These are phyloP conservation scores for Zalerion maritima DNA, from an alignment of 495 filamentous ascomycete species.

Conservation along the genomic window DNA sequence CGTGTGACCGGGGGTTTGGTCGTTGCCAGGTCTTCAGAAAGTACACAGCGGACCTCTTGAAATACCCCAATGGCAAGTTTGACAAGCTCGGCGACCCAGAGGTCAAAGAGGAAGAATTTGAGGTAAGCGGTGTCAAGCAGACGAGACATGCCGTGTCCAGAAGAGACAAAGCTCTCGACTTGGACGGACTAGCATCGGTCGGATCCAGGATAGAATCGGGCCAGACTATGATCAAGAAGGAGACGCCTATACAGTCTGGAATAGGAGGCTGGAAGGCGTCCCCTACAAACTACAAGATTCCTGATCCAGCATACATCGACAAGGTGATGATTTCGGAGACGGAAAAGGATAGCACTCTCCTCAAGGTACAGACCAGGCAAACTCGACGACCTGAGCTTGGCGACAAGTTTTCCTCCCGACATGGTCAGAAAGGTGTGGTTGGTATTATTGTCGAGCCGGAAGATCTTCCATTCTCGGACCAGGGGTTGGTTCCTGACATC, in stretches of 20 bases:
- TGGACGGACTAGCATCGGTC: constrained; percentile 71
- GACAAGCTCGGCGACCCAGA: constrained; percentile 60
- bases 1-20: constrained; percentile 84
- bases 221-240: constrained; percentile 80
- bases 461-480: constrained; percentile 92
- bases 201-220: constrained; percentile 58
- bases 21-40: constrained; percentile 92
- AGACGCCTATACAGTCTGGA: constrained; percentile 51
- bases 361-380: constrained; percentile 88
- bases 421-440: constrained; percentile 98
- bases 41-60: constrained; percentile 60
- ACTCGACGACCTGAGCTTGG: constrained; percentile 88
- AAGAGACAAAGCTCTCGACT: constrained; percentile 59
- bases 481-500: constrained; percentile 82
- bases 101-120: constrained; percentile 55
- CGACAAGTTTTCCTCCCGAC: constrained; percentile 96
- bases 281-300: constrained; percentile 66
- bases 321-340: constrained; percentile 82
- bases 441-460: constrained; percentile 91
- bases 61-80: constrained; percentile 63
- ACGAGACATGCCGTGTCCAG: too few species aligned
- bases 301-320: constrained; percentile 79
- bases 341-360: constrained; percentile 62
- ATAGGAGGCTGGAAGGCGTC: constrained; percentile 51
- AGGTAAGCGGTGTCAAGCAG: too few species aligned